Evolutionary conservation across 1,139 yeast genomes (phyloP).

Genomic region (Oligophagozyma castellii): DNA sequence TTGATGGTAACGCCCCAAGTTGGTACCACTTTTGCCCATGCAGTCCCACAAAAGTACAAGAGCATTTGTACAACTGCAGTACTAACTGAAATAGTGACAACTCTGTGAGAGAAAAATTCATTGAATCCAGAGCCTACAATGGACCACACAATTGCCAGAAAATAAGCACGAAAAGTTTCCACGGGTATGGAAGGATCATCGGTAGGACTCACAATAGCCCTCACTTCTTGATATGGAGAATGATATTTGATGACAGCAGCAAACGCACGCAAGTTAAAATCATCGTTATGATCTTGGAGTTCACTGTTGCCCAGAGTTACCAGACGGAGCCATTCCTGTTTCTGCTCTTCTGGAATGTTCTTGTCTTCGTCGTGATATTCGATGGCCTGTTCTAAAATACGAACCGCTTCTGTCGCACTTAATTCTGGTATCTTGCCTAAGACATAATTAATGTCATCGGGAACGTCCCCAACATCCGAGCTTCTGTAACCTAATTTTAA

Average conservation of each 20-base stretch:
- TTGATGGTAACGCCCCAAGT: constrained; percentile 32
- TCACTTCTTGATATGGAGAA: constrained; percentile 54
- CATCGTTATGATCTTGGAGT: constrained; percentile 7
- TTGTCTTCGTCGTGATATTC: constrained; percentile 34
- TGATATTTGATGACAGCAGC: constrained; percentile 38
- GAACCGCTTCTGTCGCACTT: constrained; percentile 30
- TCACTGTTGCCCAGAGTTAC: constrained; percentile 10
- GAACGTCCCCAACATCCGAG: constrained; percentile 7
- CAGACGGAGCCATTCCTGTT: constrained; percentile 20
- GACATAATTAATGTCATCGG: constrained; percentile 25
- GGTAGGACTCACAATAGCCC: constrained; percentile 40
- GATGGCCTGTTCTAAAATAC: constrained; percentile 29
- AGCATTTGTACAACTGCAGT: constrained; percentile 42
- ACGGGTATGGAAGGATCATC: constrained; percentile 37
- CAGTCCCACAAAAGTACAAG: constrained; percentile 42
- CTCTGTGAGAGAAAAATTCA: constrained; percentile 44
- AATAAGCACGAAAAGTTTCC: constrained; percentile 46
- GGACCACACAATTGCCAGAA: constrained; percentile 43
- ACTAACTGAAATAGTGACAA: constrained; percentile 35
- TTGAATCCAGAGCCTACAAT: constrained; percentile 42
- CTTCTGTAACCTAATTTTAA: constrained; percentile 19
- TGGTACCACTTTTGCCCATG: constrained; percentile 32
- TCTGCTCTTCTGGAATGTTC: constrained; percentile 33
- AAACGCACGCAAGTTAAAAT: constrained; percentile 27
- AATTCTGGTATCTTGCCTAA: constrained; percentile 29